Evolutionary conservation across 164 flowering plant genomes (phyloP).

Genomic region (Kingdonia uniflora): DNA sequence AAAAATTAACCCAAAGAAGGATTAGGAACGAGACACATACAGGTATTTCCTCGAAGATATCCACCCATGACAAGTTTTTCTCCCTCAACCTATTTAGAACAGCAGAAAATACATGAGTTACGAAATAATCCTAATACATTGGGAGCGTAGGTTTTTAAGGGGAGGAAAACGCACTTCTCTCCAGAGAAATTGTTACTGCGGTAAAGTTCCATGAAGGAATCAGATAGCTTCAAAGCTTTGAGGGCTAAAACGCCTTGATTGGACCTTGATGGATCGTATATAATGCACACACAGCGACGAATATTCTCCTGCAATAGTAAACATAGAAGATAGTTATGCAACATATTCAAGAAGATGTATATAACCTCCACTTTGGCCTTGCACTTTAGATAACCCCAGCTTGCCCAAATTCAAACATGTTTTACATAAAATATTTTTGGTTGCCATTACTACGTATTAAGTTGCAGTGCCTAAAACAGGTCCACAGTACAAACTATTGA

Average conservation of each 20-base stretch:
- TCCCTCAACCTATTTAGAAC: slow-evolving; percentile 69
- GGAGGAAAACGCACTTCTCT: slow-evolving; percentile 59
- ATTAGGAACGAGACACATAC: slow-evolving; percentile 31
- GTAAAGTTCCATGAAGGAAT: slow-evolving; percentile 94
- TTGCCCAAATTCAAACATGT: too few relatives aligned
- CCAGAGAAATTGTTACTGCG: slow-evolving; percentile 79
- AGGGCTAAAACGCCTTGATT: slow-evolving; percentile 88
- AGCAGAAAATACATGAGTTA: slow-evolving; percentile 11
- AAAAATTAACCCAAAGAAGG: too few relatives aligned
- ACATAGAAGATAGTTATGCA: too few relatives aligned
- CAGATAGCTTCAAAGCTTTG: slow-evolving; percentile 95
- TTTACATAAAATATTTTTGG: too few relatives aligned
- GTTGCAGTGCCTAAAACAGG: too few relatives aligned
- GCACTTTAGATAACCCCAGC: too few relatives aligned
- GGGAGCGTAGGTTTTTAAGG: not conserved
- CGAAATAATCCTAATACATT: not conserved
- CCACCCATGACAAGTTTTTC: slow-evolving; percentile 91
- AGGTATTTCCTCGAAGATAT: slow-evolving; percentile 98
- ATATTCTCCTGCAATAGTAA: slow-evolving; percentile 73
- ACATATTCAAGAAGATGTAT: too few relatives aligned
- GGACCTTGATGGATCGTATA: slow-evolving; percentile 88
- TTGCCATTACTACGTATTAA: too few relatives aligned
- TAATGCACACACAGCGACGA: slow-evolving; percentile 90
- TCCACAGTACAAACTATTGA: too few relatives aligned
- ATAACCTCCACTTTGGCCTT: too few relatives aligned